A percentile compares a stretch with the other conserved stretches of the same genome.
These are phyloP conservation scores for Choanephora cucurbitarum DNA, from an alignment of 371 early-diverging fungal genomes.

Conservation along the genomic window DNA sequence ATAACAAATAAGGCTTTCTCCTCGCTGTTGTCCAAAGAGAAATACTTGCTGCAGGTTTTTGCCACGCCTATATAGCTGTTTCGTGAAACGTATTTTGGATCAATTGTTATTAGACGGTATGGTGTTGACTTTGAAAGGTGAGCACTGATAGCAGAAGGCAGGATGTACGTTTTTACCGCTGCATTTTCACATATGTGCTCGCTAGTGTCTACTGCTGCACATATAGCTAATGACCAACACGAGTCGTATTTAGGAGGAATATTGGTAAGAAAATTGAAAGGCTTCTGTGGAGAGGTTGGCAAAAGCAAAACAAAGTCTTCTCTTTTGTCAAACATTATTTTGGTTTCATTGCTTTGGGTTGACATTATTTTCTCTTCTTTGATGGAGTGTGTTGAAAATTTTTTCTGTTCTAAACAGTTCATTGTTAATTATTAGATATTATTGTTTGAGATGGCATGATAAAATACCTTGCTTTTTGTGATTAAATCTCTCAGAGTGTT, in stretches of 20 bases:
- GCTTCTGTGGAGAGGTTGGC: neutral
- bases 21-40: neutral
- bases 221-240: constrained; percentile 9
- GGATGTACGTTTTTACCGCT: neutral
- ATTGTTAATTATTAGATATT: neutral
- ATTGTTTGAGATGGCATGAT: neutral
- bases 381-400: too few relatives aligned
- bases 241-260: constrained; percentile 5
- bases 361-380: too few relatives aligned
- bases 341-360: neutral
- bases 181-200: neutral
- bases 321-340: neutral
- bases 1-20: constrained; percentile 18
- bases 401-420: too few relatives aligned
- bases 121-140: constrained; percentile 6
- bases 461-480: neutral
- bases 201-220: neutral
- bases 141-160: constrained; percentile 15
- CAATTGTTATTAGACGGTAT: constrained; percentile 7
- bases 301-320: neutral
- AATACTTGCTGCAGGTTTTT: constrained; percentile 39
- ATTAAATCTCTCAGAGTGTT: neutral
- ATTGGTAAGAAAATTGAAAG: constrained; percentile 10
- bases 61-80: constrained; percentile 47
- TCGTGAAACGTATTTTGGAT: constrained; percentile 6